These are phyloP conservation scores for Sarocladium strictum DNA, from an alignment of 2,329 filamentous ascomycete genomes.

Conservation along the genomic window DNA sequence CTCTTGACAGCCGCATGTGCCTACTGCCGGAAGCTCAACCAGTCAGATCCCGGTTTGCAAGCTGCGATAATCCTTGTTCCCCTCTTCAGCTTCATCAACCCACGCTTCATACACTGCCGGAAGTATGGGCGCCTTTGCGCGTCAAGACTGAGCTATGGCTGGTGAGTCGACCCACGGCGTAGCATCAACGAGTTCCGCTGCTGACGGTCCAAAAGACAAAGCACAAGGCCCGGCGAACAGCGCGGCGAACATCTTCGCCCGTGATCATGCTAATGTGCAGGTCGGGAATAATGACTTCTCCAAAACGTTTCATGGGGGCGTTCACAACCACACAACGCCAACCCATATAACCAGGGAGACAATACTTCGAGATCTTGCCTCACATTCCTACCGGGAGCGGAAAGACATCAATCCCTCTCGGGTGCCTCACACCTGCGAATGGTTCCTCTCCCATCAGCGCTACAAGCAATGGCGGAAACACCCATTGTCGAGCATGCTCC, in stretches of 20 bases:
- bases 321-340: not conserved
- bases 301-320: not conserved
- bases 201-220: too few species aligned
- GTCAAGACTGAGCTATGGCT: too few species aligned
- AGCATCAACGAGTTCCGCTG: too few species aligned
- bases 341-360: not conserved
- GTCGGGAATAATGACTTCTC: not conserved
- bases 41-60: too few species aligned
- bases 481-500: slow-evolving; percentile 20
- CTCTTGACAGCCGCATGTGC: too few species aligned
- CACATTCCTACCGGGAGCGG: not conserved
- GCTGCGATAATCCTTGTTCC: too few species aligned
- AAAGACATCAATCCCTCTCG: slow-evolving; percentile 25
- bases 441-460: slow-evolving; percentile 14
- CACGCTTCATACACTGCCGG: too few species aligned
- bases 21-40: too few species aligned
- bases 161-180: too few species aligned
- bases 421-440: slow-evolving; percentile 16
- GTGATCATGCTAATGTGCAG: not conserved
- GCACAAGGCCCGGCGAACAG: not conserved
- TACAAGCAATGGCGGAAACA: slow-evolving; percentile 16
- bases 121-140: too few species aligned
- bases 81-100: too few species aligned
- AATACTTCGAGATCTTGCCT: not conserved
- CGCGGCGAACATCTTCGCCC: not conserved